Base-by-base conservation (phyloP, 2,329 filamentous ascomycete genomes). In the Arthroderma uncinatum region DNA sequence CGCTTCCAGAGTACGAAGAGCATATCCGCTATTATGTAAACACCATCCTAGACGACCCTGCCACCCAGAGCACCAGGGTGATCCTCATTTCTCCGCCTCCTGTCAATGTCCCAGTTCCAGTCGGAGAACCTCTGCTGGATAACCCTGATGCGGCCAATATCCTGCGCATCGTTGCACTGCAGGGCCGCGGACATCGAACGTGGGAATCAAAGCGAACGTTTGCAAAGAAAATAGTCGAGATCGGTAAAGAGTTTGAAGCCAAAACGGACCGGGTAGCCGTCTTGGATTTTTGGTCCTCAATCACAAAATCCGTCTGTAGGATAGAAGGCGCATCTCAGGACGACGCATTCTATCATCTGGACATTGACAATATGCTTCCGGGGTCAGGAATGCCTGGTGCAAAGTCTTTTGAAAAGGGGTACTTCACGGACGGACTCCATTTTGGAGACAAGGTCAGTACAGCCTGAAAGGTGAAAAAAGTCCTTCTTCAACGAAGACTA, bases 371-470 rank as follows among this genome's bases (percentile, higher is more conserved):
- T 1, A 62, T 54, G 59, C 62, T 70, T 54, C 71, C 71, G 2
- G 71, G 70, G 0, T 69, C 65, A 54, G 71, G 71, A 6, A 58
- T 73, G 52, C 42, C 64, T 5, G 63, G 64, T 2, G 65, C 67
- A 19, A 64, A 60, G 52, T 54, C 60, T 10, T 73, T 73, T 57
- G 63, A 63, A n/a, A 57, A 62, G 2, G 67, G 66, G 1, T 72
- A 67, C 60, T 73, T 74, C 57, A 69, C 64, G 1, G 70, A 72
- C 64, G 68, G 69, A 3, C 60, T 74, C 61, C 71, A 73, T 64
- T 61, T 73, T 25, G 67, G 68, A 12, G 50, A 57, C 40, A 61
- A 56, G 54, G 63, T 61, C 37, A 48, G 60, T 39, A 33, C 16
- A 33, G n/a, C 34, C 16, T 16, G 33, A 37, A 19, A 7, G 19